Evolutionary conservation across 768 basidiomycete species (phyloP), one percentile per base, ranked within the genome.

Genomic region (Tylopilus intermedius): DNA sequence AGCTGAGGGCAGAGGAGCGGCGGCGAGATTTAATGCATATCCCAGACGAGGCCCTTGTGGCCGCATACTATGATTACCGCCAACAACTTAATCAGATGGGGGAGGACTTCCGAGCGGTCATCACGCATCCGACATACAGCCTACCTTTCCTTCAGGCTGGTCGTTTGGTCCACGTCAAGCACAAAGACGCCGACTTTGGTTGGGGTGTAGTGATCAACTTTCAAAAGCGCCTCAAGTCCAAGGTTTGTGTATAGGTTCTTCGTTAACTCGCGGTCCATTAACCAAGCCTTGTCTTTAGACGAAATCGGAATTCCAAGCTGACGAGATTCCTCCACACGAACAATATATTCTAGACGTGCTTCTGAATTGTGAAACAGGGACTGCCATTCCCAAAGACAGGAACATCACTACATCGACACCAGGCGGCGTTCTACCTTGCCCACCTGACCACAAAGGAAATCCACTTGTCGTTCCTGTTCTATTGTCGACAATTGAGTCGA

Each of bases 191-290:
- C 13, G 89, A 99, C 70, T 98, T 95, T 68, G 95, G 95, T 9
- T 98, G 96, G 96, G 95, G 95, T 37, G 81, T 93, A 40, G 82
- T 98, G 47, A 80, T 97, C 64, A 94, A 93, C 66, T 97, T 84
- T 63, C 86, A 90, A 66, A 96, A 96, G 69, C 82, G 94, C 0
- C 60, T 84, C 21, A 81, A 84, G n/a, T 79, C 88, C 14, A 95
- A 93, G 75, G 91, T 85, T 56, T 22, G 72, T 60, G 5, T 45
- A 0, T 4, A 1, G 27, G 41, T 22, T 41, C 33, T 38, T 29
- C 22, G 0, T 14, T 45, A 22, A n/a, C 5, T 45, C 8, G 21
- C 15, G 32, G 13, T 22, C 18, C 18, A 15, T 40, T 39, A 10
- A 9, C 1, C 18, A 44, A 49, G 15, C 3, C 24, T 0, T 38